phyloP scores from a whole-genome alignment of 2,329 filamentous ascomycete genomes.

The Fusarium humuli region DNA sequence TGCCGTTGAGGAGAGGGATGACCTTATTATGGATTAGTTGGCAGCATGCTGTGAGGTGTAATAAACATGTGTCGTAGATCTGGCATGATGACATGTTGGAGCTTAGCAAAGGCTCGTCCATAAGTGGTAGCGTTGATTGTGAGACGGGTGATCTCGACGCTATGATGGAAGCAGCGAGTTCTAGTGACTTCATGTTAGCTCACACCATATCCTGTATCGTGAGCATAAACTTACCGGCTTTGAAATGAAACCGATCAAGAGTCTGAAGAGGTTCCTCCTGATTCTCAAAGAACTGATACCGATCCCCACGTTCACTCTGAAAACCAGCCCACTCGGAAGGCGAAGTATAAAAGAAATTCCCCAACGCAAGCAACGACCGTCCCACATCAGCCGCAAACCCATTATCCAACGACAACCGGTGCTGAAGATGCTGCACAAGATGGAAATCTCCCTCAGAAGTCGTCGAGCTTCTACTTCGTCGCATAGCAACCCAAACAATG shows the following conservation, averaged over 20 bases:
- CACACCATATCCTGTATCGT: fast-evolving
- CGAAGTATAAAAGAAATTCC: constrained; percentile 15
- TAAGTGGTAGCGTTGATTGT: neutral
- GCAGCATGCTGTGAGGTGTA: constrained; percentile 15
- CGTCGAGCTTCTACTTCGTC: neutral
- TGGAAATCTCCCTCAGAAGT: neutral
- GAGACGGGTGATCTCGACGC: neutral
- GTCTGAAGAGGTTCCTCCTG: constrained; percentile 21
- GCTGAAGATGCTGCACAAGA: constrained; percentile 15
- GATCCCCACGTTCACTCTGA: neutral
- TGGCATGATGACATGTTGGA: neutral
- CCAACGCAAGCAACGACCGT: constrained; percentile 6
- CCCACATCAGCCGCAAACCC: neutral
- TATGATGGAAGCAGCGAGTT: constrained; percentile 18
- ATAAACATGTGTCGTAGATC: constrained; percentile 5
- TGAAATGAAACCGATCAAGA: constrained; percentile 12
- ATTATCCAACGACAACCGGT: constrained; percentile 4
- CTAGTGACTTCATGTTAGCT: neutral
- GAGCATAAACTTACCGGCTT: neutral
- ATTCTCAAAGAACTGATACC: constrained; percentile 6
- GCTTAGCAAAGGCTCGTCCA: neutral
- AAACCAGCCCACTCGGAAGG: constrained; percentile 11
- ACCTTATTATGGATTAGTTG: constrained; percentile 2
- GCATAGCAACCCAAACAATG: constrained; percentile 20
- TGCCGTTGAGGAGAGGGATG: constrained; percentile 6